phyloP scores from a whole-genome alignment of 139 green algal genomes.

The Micractinium conductrix region DNA sequence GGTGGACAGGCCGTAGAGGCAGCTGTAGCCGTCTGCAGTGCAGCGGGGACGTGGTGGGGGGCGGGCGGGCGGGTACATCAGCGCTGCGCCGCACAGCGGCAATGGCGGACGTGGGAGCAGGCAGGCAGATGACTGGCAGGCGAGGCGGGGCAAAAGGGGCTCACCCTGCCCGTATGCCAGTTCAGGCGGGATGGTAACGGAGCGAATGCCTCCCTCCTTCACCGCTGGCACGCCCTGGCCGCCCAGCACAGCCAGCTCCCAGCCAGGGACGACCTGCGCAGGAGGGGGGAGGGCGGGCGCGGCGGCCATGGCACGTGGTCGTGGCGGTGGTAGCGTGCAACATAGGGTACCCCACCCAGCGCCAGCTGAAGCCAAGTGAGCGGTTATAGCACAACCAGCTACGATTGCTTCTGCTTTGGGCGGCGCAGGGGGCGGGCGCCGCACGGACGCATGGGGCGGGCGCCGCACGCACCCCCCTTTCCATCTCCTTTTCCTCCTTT shows the following conservation, averaged over 20 bases:
- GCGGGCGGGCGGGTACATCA: too few relatives aligned
- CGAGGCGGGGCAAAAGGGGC: neutral
- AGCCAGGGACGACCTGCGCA: neutral
- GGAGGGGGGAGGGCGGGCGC: neutral
- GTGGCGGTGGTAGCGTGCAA: too few relatives aligned
- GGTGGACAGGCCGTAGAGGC: slow-evolving; percentile 5
- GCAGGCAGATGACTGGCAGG: neutral
- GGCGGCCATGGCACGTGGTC: neutral
- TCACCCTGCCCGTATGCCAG: neutral
- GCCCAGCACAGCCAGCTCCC: slow-evolving; percentile 5
- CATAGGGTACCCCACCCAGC: too few relatives aligned
- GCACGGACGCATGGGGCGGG: too few relatives aligned
- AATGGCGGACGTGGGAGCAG: neutral
- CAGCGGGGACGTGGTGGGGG: neutral
- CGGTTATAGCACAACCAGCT: too few relatives aligned
- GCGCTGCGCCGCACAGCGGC: too few relatives aligned
- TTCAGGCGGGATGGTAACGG: neutral
- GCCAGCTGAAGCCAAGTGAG: too few relatives aligned
- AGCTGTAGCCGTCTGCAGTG: slow-evolving; percentile 11
- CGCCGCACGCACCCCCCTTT: neutral
- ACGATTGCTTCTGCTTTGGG: too few relatives aligned
- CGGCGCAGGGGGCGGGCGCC: too few relatives aligned
- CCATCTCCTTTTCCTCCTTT: too few relatives aligned
- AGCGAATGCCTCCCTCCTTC: slow-evolving; percentile 2
- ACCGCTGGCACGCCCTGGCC: neutral